Conservation (phyloP, 169 alveolate genomes). For the Plasmodium yoelii region DNA sequence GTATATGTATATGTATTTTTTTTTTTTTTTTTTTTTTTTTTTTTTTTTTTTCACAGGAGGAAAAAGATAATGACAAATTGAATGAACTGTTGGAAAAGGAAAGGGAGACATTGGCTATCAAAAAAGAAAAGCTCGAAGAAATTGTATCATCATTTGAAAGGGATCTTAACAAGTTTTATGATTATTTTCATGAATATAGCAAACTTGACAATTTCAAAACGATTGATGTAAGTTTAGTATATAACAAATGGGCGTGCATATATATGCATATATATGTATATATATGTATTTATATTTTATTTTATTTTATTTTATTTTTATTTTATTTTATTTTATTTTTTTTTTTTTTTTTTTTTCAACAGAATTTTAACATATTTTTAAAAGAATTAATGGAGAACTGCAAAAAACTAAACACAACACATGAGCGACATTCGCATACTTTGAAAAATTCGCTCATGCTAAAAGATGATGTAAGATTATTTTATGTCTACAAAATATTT, state of each 20-base stretch:
- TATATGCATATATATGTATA: background rate
- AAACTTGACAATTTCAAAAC: constrained; percentile 51
- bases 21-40: background rate
- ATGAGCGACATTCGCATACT: constrained; percentile 35
- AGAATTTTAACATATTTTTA: constrained; percentile 32
- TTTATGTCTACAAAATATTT: background rate
- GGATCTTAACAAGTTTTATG: constrained; percentile 44
- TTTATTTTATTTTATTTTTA: too few species aligned
- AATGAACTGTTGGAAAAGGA: constrained; percentile 53
- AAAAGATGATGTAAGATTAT: constrained; percentile 52
- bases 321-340: too few species aligned
- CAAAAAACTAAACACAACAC: constrained; percentile 11
- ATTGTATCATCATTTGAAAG: constrained; percentile 28
- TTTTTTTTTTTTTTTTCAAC: background rate
- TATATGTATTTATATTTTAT: too few species aligned
- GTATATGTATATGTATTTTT: background rate
- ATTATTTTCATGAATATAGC: constrained; percentile 57
- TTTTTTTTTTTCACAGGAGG: constrained; percentile 28
- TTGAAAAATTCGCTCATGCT: constrained; percentile 39
- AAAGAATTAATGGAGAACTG: constrained; percentile 30
- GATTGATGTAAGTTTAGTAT: constrained; percentile 62
- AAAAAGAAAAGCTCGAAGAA: constrained; percentile 54
- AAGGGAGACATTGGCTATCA: constrained; percentile 10
- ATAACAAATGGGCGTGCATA: too few species aligned
- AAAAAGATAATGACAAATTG: constrained; percentile 35